Percentiles rank a stretch among this genome's conserved stretches.
These are phyloP conservation scores for Phytophthora hybrid DNA, from an alignment of 352 stramenopile genomes.

Conservation along the genomic window DNA sequence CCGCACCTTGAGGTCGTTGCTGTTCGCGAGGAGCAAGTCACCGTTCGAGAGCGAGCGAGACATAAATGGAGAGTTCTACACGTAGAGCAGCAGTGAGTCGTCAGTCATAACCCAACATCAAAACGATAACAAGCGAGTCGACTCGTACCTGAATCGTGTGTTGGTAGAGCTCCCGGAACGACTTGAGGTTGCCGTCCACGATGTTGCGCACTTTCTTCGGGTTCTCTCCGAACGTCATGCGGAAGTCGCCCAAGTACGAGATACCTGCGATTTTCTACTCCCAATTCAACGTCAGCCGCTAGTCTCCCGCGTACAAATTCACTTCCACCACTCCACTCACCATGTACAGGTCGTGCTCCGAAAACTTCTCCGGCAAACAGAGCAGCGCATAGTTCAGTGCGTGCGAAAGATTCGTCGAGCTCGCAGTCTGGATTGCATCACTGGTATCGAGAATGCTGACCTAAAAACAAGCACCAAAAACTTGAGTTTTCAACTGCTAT, in stretches of 20 bases:
- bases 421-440: constrained; percentile 55
- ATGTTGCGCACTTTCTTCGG: constrained; percentile 93
- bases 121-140: not conserved
- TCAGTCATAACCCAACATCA: not conserved
- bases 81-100: not conserved
- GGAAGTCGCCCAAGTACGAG: constrained; percentile 91
- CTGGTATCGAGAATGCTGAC: constrained; percentile 68
- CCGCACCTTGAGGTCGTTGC: constrained; percentile 39
- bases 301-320: constrained; percentile 1
- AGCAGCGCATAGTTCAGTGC: constrained; percentile 82
- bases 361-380: constrained; percentile 83
- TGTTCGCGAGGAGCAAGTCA: constrained; percentile 62
- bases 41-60: constrained; percentile 54
- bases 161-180: constrained; percentile 80
- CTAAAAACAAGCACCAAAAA: constrained; percentile 31
- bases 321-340: constrained; percentile 32
- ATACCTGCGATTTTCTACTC: constrained; percentile 88
- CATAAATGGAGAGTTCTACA: constrained; percentile 73
- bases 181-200: constrained; percentile 83
- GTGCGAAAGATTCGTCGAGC: constrained; percentile 72
- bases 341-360: constrained; percentile 86
- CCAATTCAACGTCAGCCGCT: constrained; percentile 1
- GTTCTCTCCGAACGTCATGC: constrained; percentile 92
- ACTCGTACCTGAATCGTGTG: constrained; percentile 72
- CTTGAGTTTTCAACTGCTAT: constrained; percentile 12